Evolutionary conservation across 441 rosid species (phyloP).

Genomic region (Croton setiger): DNA sequence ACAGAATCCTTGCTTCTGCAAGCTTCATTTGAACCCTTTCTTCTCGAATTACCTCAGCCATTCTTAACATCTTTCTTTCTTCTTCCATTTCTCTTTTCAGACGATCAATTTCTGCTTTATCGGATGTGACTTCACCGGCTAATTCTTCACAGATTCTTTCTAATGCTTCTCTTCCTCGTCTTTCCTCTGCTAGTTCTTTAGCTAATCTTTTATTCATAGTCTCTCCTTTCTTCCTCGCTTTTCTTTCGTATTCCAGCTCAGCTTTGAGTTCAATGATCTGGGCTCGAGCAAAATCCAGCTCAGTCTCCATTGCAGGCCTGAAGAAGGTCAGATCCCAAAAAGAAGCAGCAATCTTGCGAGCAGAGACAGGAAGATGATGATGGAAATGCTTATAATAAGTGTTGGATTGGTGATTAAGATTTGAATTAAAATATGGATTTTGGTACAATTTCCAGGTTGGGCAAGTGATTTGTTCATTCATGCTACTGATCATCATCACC

Average conservation of each 20-base stretch:
- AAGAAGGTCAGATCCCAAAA: slow-evolving; percentile 66
- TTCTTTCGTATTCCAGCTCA: slow-evolving; percentile 62
- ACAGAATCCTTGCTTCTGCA: slow-evolving; percentile 63
- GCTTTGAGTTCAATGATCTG: slow-evolving; percentile 59
- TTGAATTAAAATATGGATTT: slow-evolving; percentile 60
- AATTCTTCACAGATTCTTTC: slow-evolving; percentile 61
- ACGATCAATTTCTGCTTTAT: slow-evolving; percentile 47
- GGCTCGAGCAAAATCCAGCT: slow-evolving; percentile 43
- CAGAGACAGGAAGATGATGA: slow-evolving; percentile 30
- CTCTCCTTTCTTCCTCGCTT: slow-evolving; percentile 58
- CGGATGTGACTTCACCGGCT: slow-evolving; percentile 46
- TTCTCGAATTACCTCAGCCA: slow-evolving; percentile 76
- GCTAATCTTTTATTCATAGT: slow-evolving; percentile 49
- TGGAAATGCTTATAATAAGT: slow-evolving; percentile 26
- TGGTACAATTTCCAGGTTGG: slow-evolving; percentile 78
- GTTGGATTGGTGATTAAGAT: slow-evolving; percentile 20
- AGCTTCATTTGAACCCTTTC: slow-evolving; percentile 92
- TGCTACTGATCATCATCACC: slow-evolving; percentile 40
- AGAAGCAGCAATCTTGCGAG: slow-evolving; percentile 44
- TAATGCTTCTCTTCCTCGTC: slow-evolving; percentile 51
- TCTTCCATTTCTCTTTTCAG: slow-evolving; percentile 61
- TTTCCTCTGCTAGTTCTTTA: slow-evolving; percentile 58
- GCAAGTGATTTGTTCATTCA: slow-evolving; percentile 26
- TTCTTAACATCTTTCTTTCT: slow-evolving; percentile 69
- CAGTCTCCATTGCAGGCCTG: slow-evolving; percentile 55